Base-by-base conservation (phyloP, 2,329 filamentous ascomycete species). In the Thermomyces lanuginosus region DNA sequence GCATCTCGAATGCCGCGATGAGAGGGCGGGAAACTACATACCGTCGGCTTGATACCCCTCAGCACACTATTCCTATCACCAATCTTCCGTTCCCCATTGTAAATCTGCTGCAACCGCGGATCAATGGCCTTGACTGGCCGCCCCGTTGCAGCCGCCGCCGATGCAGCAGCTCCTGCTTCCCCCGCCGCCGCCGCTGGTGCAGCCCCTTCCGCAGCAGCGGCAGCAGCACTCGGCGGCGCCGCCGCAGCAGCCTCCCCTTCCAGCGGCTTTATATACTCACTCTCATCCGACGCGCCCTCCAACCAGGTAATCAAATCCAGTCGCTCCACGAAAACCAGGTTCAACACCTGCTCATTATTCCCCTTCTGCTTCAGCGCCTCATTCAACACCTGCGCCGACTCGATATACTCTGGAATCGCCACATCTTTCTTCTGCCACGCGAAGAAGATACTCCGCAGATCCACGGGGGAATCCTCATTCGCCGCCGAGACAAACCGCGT, bases 381-480 rank as follows among this genome's bases (percentile, higher is more conserved):
- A 49, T 92, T 92, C 30, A 95, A 64, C 39, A 73, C 66, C 42
- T 78, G 74, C 8, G 81, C 79, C 0, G 77, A 76, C 14, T 77
- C 71, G 54, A 93, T 89, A 64, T 95, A 95, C 42, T 92, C 82
- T 7, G 80, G 78, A 39, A 92, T 83, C 29, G 77, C 72, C 29
- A 77, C 72, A 58, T 95, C 86, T 52, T 83, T 82, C 57, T 93
- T 91, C 44, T 80, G 65, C 82, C 83, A 98, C 30, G 83, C 83
- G 48, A 95, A 92, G 61, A 86, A 93, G 55, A 93, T 86, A 50
- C 78, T 89, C 48, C 89, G 82, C 40, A 98, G 64, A 49, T 93
- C 81, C 43, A 92, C 74, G 4, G 76, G 66, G 30, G 64, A 62
- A 24, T 69, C 64, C 42, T 55, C 54, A 42, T 55, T 55, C 24